A percentile compares a stretch with the other conserved stretches of the same genome.
Conservation (phyloP, 371 early-diverging fungal species). For the Catenaria anguillulae region DNA sequence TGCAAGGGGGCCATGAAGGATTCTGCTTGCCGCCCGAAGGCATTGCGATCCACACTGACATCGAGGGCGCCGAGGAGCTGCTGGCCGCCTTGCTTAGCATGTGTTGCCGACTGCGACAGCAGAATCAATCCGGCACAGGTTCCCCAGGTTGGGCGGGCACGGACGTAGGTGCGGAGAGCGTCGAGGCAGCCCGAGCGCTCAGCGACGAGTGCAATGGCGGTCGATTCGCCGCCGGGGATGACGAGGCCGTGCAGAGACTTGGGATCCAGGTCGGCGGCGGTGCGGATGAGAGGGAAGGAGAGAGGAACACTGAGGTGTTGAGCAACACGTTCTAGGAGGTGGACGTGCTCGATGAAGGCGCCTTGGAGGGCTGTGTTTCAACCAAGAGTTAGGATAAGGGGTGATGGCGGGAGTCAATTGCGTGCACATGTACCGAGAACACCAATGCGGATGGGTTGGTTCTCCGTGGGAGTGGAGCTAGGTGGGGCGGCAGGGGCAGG, state of each 20-base stretch:
- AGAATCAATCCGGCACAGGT: conserved; percentile 95
- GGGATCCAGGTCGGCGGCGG: conserved; percentile 39
- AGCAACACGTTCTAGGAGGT: conserved; percentile 45
- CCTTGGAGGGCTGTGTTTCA: conserved; percentile 65
- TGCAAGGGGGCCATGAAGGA: conserved; percentile 59
- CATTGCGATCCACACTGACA: conserved; percentile 75
- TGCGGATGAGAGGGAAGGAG: conserved; percentile 50
- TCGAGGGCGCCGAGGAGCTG: conserved; percentile 63
- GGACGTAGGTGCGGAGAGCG: conserved; percentile 53
- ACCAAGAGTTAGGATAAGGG: neutral
- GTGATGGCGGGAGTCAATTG: neutral
- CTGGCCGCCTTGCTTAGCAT: conserved; percentile 71
- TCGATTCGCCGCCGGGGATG: conserved; percentile 91
- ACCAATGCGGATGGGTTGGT: conserved; percentile 16
- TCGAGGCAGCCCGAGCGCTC: conserved; percentile 65
- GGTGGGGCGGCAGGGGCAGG: too few relatives aligned
- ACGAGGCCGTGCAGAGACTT: conserved; percentile 64
- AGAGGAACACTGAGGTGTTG: conserved; percentile 34
- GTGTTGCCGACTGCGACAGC: conserved; percentile 55
- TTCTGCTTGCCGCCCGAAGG: conserved; percentile 81
- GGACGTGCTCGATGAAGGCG: conserved; percentile 78
- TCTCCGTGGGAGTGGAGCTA: too few relatives aligned
- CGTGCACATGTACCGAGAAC: conserved; percentile 24
- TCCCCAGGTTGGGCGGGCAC: conserved; percentile 75
- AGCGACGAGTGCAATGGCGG: conserved; percentile 78